phyloP scores from a whole-genome alignment of 495 filamentous ascomycete genomes.

The Rhypophila decipiens region DNA sequence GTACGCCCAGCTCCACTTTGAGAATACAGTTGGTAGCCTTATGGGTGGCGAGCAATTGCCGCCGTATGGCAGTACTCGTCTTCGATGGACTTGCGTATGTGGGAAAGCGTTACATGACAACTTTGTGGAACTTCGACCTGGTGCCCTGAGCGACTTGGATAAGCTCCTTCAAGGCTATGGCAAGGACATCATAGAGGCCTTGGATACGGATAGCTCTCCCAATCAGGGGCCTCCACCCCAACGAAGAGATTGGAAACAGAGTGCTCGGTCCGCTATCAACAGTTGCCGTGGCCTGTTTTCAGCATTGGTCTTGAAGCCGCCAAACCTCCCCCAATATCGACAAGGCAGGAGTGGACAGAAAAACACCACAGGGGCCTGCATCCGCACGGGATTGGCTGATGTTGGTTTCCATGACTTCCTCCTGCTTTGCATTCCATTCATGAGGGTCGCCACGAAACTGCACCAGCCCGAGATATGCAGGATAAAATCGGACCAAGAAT shows the following conservation, averaged over 20 bases:
- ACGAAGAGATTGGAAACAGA: conserved; percentile 2
- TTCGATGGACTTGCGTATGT: too few species aligned
- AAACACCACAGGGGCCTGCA: conserved; percentile 5
- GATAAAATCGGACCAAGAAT: conserved; percentile 9
- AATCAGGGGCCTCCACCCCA: neutral
- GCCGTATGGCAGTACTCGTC: too few species aligned
- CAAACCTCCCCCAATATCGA: neutral
- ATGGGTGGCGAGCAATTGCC: too few species aligned
- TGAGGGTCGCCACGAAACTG: conserved; percentile 3
- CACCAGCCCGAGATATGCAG: conserved; percentile 8
- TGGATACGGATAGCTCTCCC: conserved; percentile 5
- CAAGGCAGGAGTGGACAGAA: neutral
- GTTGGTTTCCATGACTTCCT: conserved; percentile 1
- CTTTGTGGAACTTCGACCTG: too few species aligned
- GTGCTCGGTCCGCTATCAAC: neutral
- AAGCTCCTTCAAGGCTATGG: neutral
- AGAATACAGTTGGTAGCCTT: too few species aligned
- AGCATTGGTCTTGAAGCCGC: neutral
- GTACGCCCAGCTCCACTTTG: too few species aligned
- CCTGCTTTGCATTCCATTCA: conserved; percentile 7
- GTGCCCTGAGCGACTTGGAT: too few species aligned
- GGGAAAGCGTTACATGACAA: too few species aligned
- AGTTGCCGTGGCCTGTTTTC: neutral
- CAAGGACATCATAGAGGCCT: conserved; percentile 1
- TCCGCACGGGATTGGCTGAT: neutral